Evolutionary conservation across 73 alveolate genomes (phyloP), one percentile per base, ranked within the genome.

Genomic region (Symbiodinium pilosum): DNA sequence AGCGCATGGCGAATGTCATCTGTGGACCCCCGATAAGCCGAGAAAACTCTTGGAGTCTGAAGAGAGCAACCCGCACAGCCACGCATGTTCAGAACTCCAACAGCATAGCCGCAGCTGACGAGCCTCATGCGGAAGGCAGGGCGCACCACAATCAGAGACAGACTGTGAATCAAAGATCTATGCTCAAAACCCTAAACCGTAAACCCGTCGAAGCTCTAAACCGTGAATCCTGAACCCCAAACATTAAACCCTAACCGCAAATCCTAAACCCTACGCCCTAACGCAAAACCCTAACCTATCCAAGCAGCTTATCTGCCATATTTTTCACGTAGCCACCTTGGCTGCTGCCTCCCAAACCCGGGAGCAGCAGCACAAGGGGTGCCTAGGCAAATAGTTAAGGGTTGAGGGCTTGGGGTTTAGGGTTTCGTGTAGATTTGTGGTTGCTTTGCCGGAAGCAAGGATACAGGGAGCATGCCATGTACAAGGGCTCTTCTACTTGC

Each of bases 1-100:
- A 28, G 44, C 9, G 73, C 96, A 73, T 14, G 56, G 24, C 96
- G 69, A 87, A 91, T 9, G 40, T 91, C 96, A 36, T 71, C 77
- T 18, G 88, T 91, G 77, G 96, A 68, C 3, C 96, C 96, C 0
- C 88, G 73, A 16, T 91, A 83, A 4, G 96, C 96, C 12, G 96
- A 91, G 18, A 86, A 85, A 40, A 43, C 21, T 73, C 96, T 87
- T 51, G 96, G 81, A 34, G 88, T 91, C 51, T 52, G 87, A 43
- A 91, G 52, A 36, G 28, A 26, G 77, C 77, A 56, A n/a, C 87
- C 87, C 14, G 86, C 95, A 32, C 40, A 34, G 73, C 95, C 95
- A 69, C 95, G 95, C 88, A 91, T 41, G 77, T 91, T 91, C 43
- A 91, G 88, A 8, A 85, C 96, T 24, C 47, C 71, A 11, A 71